Evolutionary conservation across 768 basidiomycete species (phyloP).

Genomic region (Postia placenta): DNA sequence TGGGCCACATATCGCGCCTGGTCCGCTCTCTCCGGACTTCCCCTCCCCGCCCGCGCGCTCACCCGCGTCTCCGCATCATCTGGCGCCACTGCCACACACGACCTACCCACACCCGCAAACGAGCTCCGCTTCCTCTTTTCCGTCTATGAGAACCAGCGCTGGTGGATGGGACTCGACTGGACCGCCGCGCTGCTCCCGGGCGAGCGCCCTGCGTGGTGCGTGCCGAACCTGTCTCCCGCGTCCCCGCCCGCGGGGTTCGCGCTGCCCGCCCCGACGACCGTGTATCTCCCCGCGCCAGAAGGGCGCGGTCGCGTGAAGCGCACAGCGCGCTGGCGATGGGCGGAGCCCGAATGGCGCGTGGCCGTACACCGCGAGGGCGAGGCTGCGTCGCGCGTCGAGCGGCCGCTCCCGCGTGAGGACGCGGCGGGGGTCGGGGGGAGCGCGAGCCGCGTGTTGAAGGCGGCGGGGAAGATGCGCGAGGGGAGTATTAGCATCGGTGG

Average conservation of each 20-base stretch:
- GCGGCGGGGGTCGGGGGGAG: constrained; percentile 27
- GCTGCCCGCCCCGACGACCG: constrained; percentile 56
- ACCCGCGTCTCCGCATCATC: constrained; percentile 2
- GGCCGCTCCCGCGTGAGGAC: constrained; percentile 48
- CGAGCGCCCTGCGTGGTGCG: constrained; percentile 87
- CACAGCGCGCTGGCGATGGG: constrained; percentile 83
- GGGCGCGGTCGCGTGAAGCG: constrained; percentile 49
- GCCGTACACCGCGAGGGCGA: constrained; percentile 52
- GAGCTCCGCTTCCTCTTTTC: constrained; percentile 78
- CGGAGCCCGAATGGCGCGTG: constrained; percentile 87
- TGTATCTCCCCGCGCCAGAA: constrained; percentile 38
- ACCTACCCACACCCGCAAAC: constrained; percentile 10
- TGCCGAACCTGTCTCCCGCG: constrained; percentile 49
- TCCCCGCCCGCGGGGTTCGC: constrained; percentile 66
- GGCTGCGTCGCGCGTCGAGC: constrained; percentile 50
- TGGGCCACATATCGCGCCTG: constrained; percentile 50
- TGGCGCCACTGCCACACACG: not conserved
- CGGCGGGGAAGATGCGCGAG: constrained; percentile 42
- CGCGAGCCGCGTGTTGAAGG: constrained; percentile 39
- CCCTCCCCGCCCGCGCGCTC: constrained; percentile 37
- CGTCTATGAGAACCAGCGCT: constrained; percentile 91
- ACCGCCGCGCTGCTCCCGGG: constrained; percentile 86
- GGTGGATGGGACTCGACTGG: constrained; percentile 99
- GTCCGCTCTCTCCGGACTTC: constrained; percentile 49
- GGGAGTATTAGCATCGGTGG: no score